Conservation (phyloP, 345 rosid species). For the Odontarrhena argentea region DNA sequence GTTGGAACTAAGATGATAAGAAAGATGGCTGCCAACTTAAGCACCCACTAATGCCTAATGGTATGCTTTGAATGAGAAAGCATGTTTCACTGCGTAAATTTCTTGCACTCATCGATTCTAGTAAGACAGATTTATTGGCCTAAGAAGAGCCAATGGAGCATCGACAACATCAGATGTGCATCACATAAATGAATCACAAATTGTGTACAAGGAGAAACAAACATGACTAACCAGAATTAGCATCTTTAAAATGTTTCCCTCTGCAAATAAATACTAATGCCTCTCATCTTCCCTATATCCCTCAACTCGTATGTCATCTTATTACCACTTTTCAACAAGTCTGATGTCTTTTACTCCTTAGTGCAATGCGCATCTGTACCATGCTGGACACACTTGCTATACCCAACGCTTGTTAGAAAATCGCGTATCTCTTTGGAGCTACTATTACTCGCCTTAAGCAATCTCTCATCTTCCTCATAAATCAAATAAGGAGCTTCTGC, state of each 20-base stretch:
- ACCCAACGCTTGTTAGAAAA: constrained; percentile 70
- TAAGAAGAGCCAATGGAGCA: background rate
- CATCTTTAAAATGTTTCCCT: background rate
- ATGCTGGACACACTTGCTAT: constrained; percentile 66
- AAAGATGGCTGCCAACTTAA: no score
- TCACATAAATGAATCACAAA: constrained; percentile 9
- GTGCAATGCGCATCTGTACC: constrained; percentile 71
- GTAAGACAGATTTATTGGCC: background rate
- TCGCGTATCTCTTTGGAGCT: constrained; percentile 75
- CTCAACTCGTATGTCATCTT: constrained; percentile 18
- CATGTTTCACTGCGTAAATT: background rate
- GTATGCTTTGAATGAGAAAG: no score
- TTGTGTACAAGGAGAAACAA: constrained; percentile 24
- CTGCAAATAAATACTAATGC: constrained; percentile 3
- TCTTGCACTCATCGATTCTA: background rate
- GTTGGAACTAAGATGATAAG: no score
- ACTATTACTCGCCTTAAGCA: constrained; percentile 88
- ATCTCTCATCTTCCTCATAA: constrained; percentile 88
- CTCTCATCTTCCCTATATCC: constrained; percentile 11
- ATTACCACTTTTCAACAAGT: background rate
- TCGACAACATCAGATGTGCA: constrained; percentile 10
- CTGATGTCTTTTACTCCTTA: constrained; percentile 14
- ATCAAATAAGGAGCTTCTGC: constrained; percentile 84
- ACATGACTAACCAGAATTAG: constrained; percentile 13
- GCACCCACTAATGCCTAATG: no score